phyloP scores from a whole-genome alignment of 2,329 filamentous ascomycete species.

The Ceratocystiopsis brevicomis region DNA sequence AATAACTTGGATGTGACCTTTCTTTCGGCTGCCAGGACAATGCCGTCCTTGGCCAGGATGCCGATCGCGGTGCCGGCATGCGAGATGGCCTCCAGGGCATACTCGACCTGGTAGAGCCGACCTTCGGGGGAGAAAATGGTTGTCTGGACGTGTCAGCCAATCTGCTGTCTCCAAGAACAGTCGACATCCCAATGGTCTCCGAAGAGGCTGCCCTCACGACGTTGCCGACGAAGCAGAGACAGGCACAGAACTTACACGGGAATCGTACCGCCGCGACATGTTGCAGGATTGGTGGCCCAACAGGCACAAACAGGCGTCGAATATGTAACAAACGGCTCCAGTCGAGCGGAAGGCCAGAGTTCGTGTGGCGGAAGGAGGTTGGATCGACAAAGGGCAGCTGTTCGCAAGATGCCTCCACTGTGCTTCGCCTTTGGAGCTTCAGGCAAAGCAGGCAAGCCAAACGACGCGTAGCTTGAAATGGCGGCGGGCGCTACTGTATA shows the following conservation, averaged over 20 bases:
- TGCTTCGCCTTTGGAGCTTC: conserved; percentile 12
- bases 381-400: neutral
- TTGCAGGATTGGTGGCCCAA: neutral
- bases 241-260: conserved; percentile 46
- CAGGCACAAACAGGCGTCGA: neutral
- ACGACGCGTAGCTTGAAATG: conserved; percentile 9
- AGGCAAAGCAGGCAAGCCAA: conserved; percentile 25
- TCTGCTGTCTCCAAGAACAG: neutral
- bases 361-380: neutral
- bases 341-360: neutral
- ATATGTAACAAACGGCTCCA: neutral
- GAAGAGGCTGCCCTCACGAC: neutral
- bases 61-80: conserved; percentile 94
- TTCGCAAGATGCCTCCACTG: conserved; percentile 1
- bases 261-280: conserved; percentile 97
- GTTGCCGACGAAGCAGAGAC: neutral
- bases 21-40: conserved; percentile 90
- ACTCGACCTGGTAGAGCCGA: conserved; percentile 97
- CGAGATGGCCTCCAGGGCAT: conserved; percentile 95
- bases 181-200: neutral
- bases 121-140: conserved; percentile 99
- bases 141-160: conserved; percentile 36
- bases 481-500: neutral
- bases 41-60: conserved; percentile 93
- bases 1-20: conserved; percentile 98